phyloP scores from a whole-genome alignment of 768 basidiomycete genomes.

The Amanita rubescens region DNA sequence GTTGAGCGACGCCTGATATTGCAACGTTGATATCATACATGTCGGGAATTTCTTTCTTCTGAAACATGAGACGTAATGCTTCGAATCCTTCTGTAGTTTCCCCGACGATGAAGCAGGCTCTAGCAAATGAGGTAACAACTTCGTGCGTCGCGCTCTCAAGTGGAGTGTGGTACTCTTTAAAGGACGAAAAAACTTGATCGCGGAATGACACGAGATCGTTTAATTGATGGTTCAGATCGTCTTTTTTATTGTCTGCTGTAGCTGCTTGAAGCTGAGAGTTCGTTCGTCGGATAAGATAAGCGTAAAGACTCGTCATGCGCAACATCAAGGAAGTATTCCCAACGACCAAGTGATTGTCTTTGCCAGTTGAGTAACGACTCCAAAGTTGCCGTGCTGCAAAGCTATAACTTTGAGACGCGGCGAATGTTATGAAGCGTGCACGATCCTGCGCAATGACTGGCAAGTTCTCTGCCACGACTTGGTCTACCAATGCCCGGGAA shows the following conservation, averaged over 20 bases:
- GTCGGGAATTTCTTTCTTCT: slow-evolving; percentile 49
- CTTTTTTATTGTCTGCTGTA: slow-evolving; percentile 4
- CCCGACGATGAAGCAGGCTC: slow-evolving; percentile 54
- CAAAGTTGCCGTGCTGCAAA: slow-evolving; percentile 45
- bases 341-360: slow-evolving; percentile 31
- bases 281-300: slow-evolving; percentile 18
- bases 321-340: slow-evolving; percentile 38
- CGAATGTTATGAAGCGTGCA: slow-evolving; percentile 39
- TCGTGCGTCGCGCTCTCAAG: slow-evolving; percentile 39
- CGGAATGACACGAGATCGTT: slow-evolving; percentile 32
- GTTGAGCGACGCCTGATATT: slow-evolving; percentile 44
- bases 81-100: slow-evolving; percentile 38
- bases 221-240: slow-evolving; percentile 8
- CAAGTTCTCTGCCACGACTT: slow-evolving; percentile 36
- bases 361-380: slow-evolving; percentile 43
- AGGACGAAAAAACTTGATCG: slow-evolving; percentile 37
- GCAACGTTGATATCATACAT: slow-evolving; percentile 58
- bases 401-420: slow-evolving; percentile 41
- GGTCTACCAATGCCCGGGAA: slow-evolving; percentile 40
- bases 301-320: slow-evolving; percentile 44
- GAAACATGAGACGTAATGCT: slow-evolving; percentile 37
- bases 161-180: slow-evolving; percentile 36
- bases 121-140: slow-evolving; percentile 52
- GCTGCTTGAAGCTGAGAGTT: slow-evolving; percentile 11
- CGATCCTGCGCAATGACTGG: slow-evolving; percentile 37